A percentile compares a stretch with the other conserved stretches of the same genome.
Evolutionary conservation across 2,329 filamentous ascomycete species (phyloP).

Genomic region (Ilyonectria robusta): DNA sequence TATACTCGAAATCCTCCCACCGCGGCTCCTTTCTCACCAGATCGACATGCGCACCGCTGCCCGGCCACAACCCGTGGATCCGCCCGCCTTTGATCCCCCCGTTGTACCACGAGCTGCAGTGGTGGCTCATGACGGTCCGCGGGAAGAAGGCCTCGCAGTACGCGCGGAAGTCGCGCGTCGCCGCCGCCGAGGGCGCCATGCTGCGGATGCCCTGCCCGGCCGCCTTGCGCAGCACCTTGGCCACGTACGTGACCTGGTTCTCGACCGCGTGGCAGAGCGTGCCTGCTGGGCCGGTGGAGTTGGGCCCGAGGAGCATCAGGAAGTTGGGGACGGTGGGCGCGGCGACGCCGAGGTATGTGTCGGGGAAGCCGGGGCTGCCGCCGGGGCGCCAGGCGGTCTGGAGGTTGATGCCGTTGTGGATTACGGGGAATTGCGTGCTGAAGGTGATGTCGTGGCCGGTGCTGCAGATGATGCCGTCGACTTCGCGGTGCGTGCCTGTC

Average conservation of each 20-base stretch:
- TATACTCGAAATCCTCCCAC: constrained; percentile 19
- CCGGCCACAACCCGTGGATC: constrained; percentile 21
- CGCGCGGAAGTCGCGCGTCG: constrained; percentile 12
- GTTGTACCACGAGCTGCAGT: constrained; percentile 24
- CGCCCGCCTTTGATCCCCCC: constrained; percentile 6
- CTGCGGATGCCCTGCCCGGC: constrained; percentile 14
- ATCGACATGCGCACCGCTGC: constrained; percentile 16
- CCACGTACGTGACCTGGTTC: constrained; percentile 18
- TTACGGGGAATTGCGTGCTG: constrained; percentile 10
- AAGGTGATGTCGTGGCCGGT: constrained; percentile 12
- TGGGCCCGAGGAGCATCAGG: background rate
- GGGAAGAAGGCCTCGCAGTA: constrained; percentile 22
- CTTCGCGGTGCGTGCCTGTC: constrained; percentile 10
- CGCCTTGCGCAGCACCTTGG: constrained; percentile 18
- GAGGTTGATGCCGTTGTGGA: constrained; percentile 1
- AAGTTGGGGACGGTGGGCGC: constrained; percentile 13
- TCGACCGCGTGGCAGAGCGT: constrained; percentile 10
- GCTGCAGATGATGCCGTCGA: constrained; percentile 15
- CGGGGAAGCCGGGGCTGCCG: constrained; percentile 12
- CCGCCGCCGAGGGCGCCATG: constrained; percentile 4
- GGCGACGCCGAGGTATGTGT: constrained; percentile 9
- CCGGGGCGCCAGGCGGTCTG: constrained; percentile 10
- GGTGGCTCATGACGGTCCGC: constrained; percentile 12
- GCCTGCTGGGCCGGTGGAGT: constrained; percentile 13
- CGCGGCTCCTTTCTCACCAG: constrained; percentile 9